phyloP scores from a whole-genome alignment of 2,329 filamentous ascomycete genomes.

The Chalara sp. region DNA sequence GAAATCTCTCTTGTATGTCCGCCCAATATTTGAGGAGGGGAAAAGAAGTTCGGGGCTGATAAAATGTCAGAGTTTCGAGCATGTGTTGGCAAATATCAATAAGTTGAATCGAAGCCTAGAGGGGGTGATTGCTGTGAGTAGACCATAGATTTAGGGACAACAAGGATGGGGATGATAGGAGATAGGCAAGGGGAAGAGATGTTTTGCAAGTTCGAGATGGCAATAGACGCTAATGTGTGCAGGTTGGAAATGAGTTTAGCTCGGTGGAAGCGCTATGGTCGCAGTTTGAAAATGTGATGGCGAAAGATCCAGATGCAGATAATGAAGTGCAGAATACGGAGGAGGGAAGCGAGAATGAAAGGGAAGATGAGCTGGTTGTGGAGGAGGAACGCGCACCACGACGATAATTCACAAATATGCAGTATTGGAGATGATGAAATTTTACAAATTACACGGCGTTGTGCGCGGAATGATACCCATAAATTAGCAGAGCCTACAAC shows the following conservation, averaged over 20 bases:
- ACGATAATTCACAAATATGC: not conserved
- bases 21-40: not conserved
- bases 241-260: conserved; percentile 95
- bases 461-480: conserved; percentile 16
- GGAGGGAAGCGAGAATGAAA: conserved; percentile 12
- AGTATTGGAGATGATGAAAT: not conserved
- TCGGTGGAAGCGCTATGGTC: conserved; percentile 96
- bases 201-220: not conserved
- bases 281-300: conserved; percentile 95
- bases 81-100: conserved; percentile 93
- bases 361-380: not conserved
- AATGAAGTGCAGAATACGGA: conserved; percentile 3
- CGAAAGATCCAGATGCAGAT: conserved; percentile 30
- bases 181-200: no score
- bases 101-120: conserved; percentile 89
- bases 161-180: no score
- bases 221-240: not conserved
- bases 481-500: not conserved
- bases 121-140: conserved; percentile 73
- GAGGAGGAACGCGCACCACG: not conserved
- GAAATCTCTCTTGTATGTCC: conserved; percentile 63
- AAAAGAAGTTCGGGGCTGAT: not conserved
- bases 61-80: conserved; percentile 62
- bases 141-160: no score
- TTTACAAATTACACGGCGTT: no score